These are phyloP conservation scores for Ambrosia trifida DNA, from an alignment of 129 eudicot genomes.

Conservation along the genomic window DNA sequence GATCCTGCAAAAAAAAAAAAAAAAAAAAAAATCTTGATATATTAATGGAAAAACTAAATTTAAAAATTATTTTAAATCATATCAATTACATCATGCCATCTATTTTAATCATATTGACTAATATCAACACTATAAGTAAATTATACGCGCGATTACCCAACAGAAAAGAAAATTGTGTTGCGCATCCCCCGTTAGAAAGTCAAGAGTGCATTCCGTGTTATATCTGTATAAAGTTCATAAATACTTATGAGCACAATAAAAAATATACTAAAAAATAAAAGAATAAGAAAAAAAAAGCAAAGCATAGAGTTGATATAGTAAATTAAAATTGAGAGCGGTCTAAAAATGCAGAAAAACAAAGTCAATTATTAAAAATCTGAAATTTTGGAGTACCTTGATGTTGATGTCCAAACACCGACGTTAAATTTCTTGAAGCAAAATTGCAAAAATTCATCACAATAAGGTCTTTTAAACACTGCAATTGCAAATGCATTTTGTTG, in stretches of 20 bases:
- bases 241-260: conserved; percentile 1
- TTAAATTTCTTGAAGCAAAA: conserved; percentile 58
- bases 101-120: not conserved
- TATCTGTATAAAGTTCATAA: conserved; percentile 41
- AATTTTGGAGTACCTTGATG: conserved; percentile 42
- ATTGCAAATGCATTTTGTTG: conserved; percentile 11
- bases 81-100: not conserved
- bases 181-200: conserved; percentile 50
- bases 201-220: conserved; percentile 43
- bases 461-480: conserved; percentile 74
- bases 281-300: too few relatives aligned
- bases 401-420: conserved; percentile 74
- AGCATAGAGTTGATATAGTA: not conserved
- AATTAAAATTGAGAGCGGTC: not conserved
- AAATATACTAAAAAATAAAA: not conserved
- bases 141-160: conserved; percentile 52
- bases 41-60: not conserved
- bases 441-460: conserved; percentile 61
- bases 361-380: not conserved
- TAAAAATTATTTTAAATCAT: not conserved
- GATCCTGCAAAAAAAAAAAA: conserved; percentile 50
- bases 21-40: conserved; percentile 1
- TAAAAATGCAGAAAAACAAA: not conserved
- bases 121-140: not conserved
- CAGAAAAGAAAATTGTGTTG: conserved; percentile 51